Percentiles rank a stretch among this genome's conserved stretches.
These are phyloP conservation scores for Ophiostoma quercus DNA, from an alignment of 2,329 filamentous ascomycete genomes.

Conservation along the genomic window DNA sequence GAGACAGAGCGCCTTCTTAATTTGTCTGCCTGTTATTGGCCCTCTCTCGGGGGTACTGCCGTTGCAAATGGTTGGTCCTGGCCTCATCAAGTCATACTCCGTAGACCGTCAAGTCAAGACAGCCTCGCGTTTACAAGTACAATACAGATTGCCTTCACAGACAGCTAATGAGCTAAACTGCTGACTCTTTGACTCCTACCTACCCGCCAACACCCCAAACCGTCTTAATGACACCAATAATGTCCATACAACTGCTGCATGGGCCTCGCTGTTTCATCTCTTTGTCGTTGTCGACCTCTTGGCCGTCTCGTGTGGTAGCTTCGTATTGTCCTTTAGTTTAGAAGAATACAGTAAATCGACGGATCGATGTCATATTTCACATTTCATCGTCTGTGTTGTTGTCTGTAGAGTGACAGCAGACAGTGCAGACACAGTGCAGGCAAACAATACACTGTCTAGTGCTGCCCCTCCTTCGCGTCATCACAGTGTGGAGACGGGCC, in stretches of 20 bases:
- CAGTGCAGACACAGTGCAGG: neutral
- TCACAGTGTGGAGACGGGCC: neutral
- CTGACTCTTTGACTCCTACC: too few species aligned
- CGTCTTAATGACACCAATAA: too few species aligned
- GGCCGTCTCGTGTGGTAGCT: slow-evolving; percentile 2
- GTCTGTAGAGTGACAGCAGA: neutral
- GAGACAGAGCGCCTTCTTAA: too few species aligned
- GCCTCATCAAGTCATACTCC: neutral
- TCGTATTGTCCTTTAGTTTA: too few species aligned
- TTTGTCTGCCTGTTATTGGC: neutral
- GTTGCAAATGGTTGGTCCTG: neutral
- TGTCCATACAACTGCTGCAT: too few species aligned
- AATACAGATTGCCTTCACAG: too few species aligned
- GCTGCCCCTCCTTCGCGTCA: slow-evolving; percentile 8
- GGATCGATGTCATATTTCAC: neutral
- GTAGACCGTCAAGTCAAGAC: neutral
- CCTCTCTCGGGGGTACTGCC: neutral
- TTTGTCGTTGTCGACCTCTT: neutral
- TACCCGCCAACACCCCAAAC: too few species aligned
- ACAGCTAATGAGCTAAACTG: too few species aligned
- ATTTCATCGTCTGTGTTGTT: neutral
- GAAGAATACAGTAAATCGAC: too few species aligned
- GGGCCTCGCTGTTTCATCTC: neutral
- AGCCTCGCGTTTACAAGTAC: neutral
- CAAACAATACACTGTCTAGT: neutral